A percentile compares a stretch with the other conserved stretches of the same genome.
Evolutionary conservation across 192 early-diverging fungal species (phyloP).

Genomic region (Physocladia obscura): DNA sequence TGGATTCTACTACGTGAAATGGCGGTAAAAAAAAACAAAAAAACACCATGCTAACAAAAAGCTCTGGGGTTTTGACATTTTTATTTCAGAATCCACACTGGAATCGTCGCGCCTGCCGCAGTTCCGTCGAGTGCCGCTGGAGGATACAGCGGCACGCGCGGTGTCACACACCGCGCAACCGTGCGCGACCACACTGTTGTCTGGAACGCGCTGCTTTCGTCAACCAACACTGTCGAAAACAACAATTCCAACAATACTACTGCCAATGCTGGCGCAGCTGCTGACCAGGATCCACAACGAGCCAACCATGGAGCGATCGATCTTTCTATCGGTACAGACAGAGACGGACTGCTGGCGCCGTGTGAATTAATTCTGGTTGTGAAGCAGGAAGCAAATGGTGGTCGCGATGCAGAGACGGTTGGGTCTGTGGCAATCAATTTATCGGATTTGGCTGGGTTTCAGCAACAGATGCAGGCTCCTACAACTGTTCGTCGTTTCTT

Average conservation of each 20-base stretch:
- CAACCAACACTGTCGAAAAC: background rate
- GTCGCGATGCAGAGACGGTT: conserved; percentile 56
- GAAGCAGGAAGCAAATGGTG: conserved; percentile 68
- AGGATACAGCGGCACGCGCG: background rate
- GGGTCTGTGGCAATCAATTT: conserved; percentile 75
- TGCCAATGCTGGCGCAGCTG: too few species aligned
- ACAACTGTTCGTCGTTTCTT: conserved; percentile 54
- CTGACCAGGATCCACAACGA: too few species aligned
- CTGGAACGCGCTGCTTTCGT: conserved; percentile 4
- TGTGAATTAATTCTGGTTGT: conserved; percentile 73
- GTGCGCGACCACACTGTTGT: conserved; percentile 30
- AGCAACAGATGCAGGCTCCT: conserved; percentile 43
- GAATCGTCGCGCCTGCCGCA: background rate
- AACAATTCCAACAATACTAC: too few species aligned
- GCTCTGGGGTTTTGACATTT: conserved; percentile 2
- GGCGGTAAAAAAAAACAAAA: conserved; percentile 60
- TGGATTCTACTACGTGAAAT: conserved; percentile 80
- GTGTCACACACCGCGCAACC: conserved; percentile 27
- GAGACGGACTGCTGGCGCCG: conserved; percentile 71
- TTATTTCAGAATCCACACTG: background rate
- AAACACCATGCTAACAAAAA: too few species aligned
- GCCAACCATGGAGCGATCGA: conserved; percentile 55
- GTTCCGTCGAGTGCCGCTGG: background rate
- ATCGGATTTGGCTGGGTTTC: conserved; percentile 74
- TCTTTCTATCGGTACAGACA: conserved; percentile 65